A percentile compares a stretch with the other conserved stretches of the same genome.
Conservation (phyloP, 257 asterid genomes). For the Anisodus tanguticus region DNA sequence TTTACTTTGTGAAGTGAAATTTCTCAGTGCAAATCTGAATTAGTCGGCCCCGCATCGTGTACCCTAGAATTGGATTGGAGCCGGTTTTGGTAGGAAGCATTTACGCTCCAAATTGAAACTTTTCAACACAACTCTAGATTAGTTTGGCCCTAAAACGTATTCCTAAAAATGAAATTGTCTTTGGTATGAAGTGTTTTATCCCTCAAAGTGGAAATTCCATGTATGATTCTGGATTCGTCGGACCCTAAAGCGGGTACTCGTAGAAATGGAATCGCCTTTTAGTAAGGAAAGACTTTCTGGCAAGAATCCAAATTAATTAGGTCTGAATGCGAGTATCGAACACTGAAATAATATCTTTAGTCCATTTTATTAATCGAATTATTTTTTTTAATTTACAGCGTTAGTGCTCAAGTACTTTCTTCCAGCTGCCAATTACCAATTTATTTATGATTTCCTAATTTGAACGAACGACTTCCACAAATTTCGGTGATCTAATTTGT, state of each 20-base stretch:
- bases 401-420: neutral
- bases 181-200: neutral
- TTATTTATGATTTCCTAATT: neutral
- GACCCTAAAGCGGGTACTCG: no score
- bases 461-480: neutral
- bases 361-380: neutral
- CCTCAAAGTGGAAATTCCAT: neutral
- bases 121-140: neutral
- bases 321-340: no score
- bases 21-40: neutral
- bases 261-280: no score
- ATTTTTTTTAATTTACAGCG: neutral
- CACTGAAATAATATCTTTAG: no score
- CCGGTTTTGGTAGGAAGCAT: no score
- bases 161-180: neutral
- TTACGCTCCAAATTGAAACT: neutral
- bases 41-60: no score
- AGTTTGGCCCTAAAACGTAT: neutral
- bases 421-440: neutral
- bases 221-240: neutral
- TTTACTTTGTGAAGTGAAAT: neutral
- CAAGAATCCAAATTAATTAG: no score
- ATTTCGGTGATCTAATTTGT: neutral
- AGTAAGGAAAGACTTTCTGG: no score
- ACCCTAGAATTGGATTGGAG: no score